Base-by-base conservation (phyloP, 805 yeast species). In the Spathaspora boniae region DNA sequence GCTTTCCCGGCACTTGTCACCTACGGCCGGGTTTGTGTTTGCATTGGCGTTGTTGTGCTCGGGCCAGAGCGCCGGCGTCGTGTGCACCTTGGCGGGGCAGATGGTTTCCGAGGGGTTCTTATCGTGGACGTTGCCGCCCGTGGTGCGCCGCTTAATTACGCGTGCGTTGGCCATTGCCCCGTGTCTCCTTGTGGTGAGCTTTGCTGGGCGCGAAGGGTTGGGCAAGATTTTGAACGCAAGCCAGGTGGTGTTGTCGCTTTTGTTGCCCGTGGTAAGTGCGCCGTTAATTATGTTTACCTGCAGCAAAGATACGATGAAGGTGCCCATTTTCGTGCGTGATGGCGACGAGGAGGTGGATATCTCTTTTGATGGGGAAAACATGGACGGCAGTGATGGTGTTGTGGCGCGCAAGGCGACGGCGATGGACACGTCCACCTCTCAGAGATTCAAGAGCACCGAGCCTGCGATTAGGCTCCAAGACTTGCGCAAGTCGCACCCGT, bases 11-110 rank as follows among this genome's bases (percentile, higher is more conserved):
- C 85, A 84, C 50, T 69, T 88, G 26, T 84, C 95, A 1, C 82
- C 85, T 11, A 78, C 88, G 5, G 97, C 96, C 0, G 97, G 95
- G 5, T 65, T 85, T 7, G 81, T 88, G 0, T 88, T 89, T 67
- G 96, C 96, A 0, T 60, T 87, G 33, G 96, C 96, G 1, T 74
- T 88, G 60, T 65, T 88, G 30, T 88, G 85, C 54, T 81, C 91
- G 9, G 97, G 97, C n/a, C 91, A 88, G 53, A 82, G 93, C 50
- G 96, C 96, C 2, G 96, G 96, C 27, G 85, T 91, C 26, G 95
- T 88, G 14, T 88, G 95, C 53, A 89, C 96, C 0, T 71, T 89
- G 50, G 89, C 96, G 2, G 95, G 96, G 24, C 96, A 88, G 56
- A 86, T 86, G 78, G 94, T 88, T 6, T 79, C 86, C 50, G 96